A percentile compares a stretch with the other conserved stretches of the same genome.
Conservation (phyloP, 306 rosid species). For the Mimosa bimucronata region DNA sequence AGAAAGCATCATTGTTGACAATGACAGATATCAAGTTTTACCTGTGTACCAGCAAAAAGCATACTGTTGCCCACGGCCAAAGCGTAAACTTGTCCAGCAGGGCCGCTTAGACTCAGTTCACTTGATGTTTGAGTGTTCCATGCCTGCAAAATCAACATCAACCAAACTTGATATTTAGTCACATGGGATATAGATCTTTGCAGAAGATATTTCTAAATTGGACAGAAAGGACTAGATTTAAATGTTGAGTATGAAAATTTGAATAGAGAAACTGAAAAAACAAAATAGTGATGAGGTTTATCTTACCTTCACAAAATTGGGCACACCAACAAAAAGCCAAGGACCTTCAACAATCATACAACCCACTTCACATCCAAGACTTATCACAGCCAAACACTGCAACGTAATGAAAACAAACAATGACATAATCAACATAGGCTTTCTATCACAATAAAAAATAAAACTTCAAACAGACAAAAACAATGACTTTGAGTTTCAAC, state of each 20-base stretch:
- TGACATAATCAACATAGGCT: constrained; percentile 18
- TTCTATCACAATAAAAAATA: not conserved
- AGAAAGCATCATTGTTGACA: constrained; percentile 29
- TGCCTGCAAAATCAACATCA: constrained; percentile 62
- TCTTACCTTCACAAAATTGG: constrained; percentile 78
- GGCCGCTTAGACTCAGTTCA: constrained; percentile 82
- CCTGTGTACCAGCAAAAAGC: constrained; percentile 99
- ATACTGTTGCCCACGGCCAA: constrained; percentile 79
- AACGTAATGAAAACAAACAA: constrained; percentile 32
- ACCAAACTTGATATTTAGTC: constrained; percentile 27
- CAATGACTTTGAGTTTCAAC: not conserved
- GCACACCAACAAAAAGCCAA: constrained; percentile 93
- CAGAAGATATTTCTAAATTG: not conserved
- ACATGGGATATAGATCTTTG: not conserved
- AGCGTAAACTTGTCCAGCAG: constrained; percentile 95
- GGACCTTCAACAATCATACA: constrained; percentile 95
- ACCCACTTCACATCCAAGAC: constrained; percentile 91
- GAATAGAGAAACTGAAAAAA: not conserved
- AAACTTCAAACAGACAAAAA: not conserved
- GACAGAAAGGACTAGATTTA: not conserved
- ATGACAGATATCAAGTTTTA: constrained; percentile 40
- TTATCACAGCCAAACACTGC: constrained; percentile 72
- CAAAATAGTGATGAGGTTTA: not conserved
- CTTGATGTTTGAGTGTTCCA: constrained; percentile 81
- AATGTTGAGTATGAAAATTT: not conserved